Evolutionary conservation across 2,329 filamentous ascomycete genomes (phyloP).

Genomic region (Ophiostoma tasmaniense): DNA sequence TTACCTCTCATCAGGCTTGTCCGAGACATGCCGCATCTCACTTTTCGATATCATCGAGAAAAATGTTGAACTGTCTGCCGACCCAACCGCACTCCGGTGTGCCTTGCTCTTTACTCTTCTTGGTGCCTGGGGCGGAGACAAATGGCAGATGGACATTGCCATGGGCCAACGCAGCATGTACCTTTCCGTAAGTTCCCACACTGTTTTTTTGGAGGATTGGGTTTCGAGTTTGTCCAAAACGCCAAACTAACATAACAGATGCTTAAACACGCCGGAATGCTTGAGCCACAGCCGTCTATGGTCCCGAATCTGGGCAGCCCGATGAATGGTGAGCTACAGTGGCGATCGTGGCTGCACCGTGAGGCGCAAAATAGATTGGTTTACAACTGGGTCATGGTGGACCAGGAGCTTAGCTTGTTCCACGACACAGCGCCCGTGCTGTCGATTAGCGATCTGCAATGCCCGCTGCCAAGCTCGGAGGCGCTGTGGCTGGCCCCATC

Average conservation of each 20-base stretch:
- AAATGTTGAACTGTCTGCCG: slow-evolving; percentile 58
- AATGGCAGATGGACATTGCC: slow-evolving; percentile 69
- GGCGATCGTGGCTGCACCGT: slow-evolving; percentile 56
- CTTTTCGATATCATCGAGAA: slow-evolving; percentile 65
- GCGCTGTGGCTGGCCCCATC: slow-evolving; percentile 53
- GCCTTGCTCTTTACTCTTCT: slow-evolving; percentile 60
- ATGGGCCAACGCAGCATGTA: slow-evolving; percentile 70
- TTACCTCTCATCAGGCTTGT: slow-evolving; percentile 56
- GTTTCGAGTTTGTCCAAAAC: too few species aligned
- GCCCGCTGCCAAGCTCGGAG: slow-evolving; percentile 55
- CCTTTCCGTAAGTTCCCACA: slow-evolving; percentile 42
- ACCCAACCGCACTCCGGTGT: slow-evolving; percentile 55
- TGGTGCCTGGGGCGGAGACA: slow-evolving; percentile 65
- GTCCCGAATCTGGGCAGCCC: slow-evolving; percentile 33
- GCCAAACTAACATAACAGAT: slow-evolving; percentile 37
- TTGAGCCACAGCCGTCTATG: slow-evolving; percentile 39
- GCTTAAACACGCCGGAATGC: slow-evolving; percentile 59
- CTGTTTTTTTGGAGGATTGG: too few species aligned
- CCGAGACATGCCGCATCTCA: slow-evolving; percentile 63
- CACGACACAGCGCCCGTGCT: slow-evolving; percentile 55
- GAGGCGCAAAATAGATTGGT: slow-evolving; percentile 60
- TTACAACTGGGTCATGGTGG: slow-evolving; percentile 69
- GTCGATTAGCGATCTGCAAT: slow-evolving; percentile 55
- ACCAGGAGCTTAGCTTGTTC: slow-evolving; percentile 62
- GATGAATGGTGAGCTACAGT: slow-evolving; percentile 38